Conservation (phyloP, 1,284 basidiomycete species). For the Marasmius tenuissimus region DNA sequence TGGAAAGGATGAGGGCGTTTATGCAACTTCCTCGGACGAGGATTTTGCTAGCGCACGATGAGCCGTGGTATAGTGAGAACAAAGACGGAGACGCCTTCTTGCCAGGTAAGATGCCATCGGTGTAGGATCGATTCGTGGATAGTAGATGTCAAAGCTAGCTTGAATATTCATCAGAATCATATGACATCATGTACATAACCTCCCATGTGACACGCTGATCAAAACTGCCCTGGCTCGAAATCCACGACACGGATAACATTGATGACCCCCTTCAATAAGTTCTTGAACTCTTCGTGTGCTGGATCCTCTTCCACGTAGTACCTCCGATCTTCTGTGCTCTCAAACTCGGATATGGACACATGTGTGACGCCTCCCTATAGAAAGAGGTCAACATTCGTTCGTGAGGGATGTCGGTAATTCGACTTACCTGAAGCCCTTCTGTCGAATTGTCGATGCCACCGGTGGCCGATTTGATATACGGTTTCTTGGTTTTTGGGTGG, state of each 20-base stretch:
- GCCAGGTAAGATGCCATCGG: conserved; percentile 4
- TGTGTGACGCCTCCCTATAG: not conserved
- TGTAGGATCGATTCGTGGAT: not conserved
- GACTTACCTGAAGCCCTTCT: not conserved
- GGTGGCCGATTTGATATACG: too few species aligned
- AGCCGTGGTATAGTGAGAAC: conserved; percentile 48
- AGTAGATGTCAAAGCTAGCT: too few species aligned
- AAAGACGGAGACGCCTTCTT: conserved; percentile 25
- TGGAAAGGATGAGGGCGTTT: conserved; percentile 39
- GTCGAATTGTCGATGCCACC: not conserved
- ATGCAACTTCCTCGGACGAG: conserved; percentile 36
- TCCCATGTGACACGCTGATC: too few species aligned
- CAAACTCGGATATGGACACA: not conserved
- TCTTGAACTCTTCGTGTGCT: not conserved
- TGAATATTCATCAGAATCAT: too few species aligned
- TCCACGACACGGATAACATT: not conserved
- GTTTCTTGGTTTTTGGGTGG: too few species aligned
- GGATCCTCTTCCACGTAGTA: not conserved
- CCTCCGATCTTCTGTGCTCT: not conserved
- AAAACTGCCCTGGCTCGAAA: not conserved
- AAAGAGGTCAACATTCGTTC: not conserved
- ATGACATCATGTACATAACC: too few species aligned
- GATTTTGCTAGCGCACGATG: conserved; percentile 54
- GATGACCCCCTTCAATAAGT: not conserved
- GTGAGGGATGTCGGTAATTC: not conserved